Percentiles rank a stretch among this genome's conserved stretches.
phyloP scores from a whole-genome alignment of 192 early-diverging fungal species.

The Diversispora eburnea region DNA sequence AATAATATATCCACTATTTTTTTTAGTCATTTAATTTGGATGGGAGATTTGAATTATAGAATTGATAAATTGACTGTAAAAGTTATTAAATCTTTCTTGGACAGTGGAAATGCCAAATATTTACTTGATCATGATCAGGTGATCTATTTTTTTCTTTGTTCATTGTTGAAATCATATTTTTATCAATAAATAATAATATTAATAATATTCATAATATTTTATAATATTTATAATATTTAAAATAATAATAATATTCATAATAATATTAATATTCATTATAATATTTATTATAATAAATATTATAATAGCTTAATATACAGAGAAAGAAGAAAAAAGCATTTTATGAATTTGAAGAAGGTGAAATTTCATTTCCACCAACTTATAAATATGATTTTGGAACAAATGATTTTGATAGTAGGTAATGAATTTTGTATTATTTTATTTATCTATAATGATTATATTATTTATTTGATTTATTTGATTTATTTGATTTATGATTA shows the following conservation, averaged over 20 bases:
- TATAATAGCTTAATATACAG: constrained; percentile 57
- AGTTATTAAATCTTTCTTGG: constrained; percentile 55
- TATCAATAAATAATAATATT: too few relatives aligned
- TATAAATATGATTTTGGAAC: constrained; percentile 94
- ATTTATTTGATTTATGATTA: not conserved
- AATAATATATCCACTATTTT: not conserved
- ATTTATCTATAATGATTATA: not conserved
- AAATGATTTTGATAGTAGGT: constrained; percentile 73
- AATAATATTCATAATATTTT: not conserved
- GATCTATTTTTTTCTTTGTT: not conserved
- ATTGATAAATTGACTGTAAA: constrained; percentile 58
- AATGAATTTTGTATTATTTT: constrained; percentile 5
- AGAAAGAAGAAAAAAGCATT: constrained; percentile 67
- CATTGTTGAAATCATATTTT: too few relatives aligned
- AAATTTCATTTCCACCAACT: constrained; percentile 78
- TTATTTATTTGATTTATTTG: not conserved
- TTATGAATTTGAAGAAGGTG: constrained; percentile 78
- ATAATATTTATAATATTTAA: not conserved
- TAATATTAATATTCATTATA: not conserved
- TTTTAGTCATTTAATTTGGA: constrained; percentile 75
- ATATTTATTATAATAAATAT: not conserved
- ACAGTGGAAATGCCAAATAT: constrained; percentile 52
- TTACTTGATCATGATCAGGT: constrained; percentile 83
- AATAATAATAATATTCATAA: not conserved
- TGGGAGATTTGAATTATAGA: constrained; percentile 96